phyloP scores from a whole-genome alignment of 352 stramenopile species.

The Globisporangium iwayamae region DNA sequence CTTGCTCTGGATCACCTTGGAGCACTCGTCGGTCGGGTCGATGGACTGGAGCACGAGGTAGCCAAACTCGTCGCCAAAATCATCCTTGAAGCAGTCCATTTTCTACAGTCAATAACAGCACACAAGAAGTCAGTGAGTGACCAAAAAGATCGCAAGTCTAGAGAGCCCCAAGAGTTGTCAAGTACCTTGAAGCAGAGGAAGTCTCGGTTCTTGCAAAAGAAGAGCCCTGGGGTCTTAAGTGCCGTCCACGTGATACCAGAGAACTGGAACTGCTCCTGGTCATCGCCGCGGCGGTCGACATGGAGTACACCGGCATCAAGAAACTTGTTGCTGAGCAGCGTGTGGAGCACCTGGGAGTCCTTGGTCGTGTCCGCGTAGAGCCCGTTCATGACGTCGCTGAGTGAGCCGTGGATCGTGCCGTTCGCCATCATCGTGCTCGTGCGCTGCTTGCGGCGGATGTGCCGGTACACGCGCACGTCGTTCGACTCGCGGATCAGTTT shows the following conservation, averaged over 20 bases:
- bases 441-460: constrained; percentile 35
- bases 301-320: constrained; percentile 61
- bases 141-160: not conserved
- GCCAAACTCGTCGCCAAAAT: constrained; percentile 60
- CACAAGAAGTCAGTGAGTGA: constrained; percentile 1
- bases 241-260: constrained; percentile 70
- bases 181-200: constrained; percentile 69
- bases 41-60: constrained; percentile 73
- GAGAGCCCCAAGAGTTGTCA: not conserved
- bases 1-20: constrained; percentile 9
- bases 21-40: constrained; percentile 34
- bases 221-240: constrained; percentile 46
- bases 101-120: constrained; percentile 28
- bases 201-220: constrained; percentile 61
- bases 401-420: constrained; percentile 55
- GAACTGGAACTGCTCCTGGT: constrained; percentile 66
- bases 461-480: constrained; percentile 60
- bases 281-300: constrained; percentile 58
- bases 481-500: constrained; percentile 62
- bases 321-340: constrained; percentile 51
- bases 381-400: constrained; percentile 73
- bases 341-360: constrained; percentile 58
- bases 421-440: constrained; percentile 53
- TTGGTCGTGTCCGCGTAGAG: constrained; percentile 72
- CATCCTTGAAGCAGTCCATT: constrained; percentile 56